A percentile compares a stretch with the other conserved stretches of the same genome.
Conservation (phyloP, 441 rosid species). For the California macrophylla region DNA sequence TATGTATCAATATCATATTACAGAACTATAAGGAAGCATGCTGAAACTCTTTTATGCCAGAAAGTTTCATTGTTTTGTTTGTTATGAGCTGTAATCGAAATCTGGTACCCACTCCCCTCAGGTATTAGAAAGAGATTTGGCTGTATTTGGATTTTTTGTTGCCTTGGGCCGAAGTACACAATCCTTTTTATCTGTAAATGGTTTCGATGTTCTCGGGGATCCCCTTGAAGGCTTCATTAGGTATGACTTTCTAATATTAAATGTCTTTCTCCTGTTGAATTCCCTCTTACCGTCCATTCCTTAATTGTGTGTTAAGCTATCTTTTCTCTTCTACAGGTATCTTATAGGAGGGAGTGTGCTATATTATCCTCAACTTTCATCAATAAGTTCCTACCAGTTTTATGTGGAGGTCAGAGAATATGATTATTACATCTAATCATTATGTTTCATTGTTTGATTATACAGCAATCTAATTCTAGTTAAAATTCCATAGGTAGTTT, state of each 20-base stretch:
- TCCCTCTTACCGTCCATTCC: conserved; percentile 15
- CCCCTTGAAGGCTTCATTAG: conserved; percentile 70
- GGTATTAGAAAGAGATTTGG: conserved; percentile 95
- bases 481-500: conserved; percentile 59
- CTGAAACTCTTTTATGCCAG: not conserved
- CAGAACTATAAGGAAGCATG: not conserved
- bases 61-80: not conserved
- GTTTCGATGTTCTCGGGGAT: conserved; percentile 51
- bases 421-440: conserved; percentile 16
- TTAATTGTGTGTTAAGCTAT: conserved; percentile 11
- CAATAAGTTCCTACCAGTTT: conserved; percentile 91
- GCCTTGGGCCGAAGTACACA: conserved; percentile 85
- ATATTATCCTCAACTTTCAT: conserved; percentile 90
- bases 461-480: conserved; percentile 10
- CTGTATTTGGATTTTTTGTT: conserved; percentile 95
- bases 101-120: conserved; percentile 34
- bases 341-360: conserved; percentile 90
- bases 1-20: not conserved
- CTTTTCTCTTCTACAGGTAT: conserved; percentile 41
- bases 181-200: conserved; percentile 63
- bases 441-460: conserved; percentile 15
- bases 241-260: conserved; percentile 26
- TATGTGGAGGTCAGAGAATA: conserved; percentile 80
- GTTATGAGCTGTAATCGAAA: conserved; percentile 14
- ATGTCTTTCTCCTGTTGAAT: conserved; percentile 1